Base-by-base conservation (phyloP, 768 basidiomycete genomes). In the Candolleomyces aberdarensis region DNA sequence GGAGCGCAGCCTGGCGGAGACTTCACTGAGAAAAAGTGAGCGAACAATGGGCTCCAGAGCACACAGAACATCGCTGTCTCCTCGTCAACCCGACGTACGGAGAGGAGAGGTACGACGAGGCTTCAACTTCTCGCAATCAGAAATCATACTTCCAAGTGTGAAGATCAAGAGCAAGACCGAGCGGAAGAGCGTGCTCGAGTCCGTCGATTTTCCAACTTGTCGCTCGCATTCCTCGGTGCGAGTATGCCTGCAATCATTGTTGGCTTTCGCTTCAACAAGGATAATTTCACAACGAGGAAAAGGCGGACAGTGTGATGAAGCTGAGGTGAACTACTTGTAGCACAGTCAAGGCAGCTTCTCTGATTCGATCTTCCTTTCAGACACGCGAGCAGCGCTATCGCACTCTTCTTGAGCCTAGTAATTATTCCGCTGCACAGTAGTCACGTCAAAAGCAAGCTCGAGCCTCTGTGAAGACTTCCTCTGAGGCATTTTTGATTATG, bases 211-310 rank as follows among this genome's bases (percentile, higher is more conserved):
- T 57, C 69, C 4, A 68, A 69, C 39, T 39, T 67, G 8, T 63
- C 57, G 5, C 47, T 76, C 8, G 63, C 65, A 8, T 76, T 76
- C 57, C 61, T 80, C 3, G 70, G 67, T 22, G 69, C 72, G 5
- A 68, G 62, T 8, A 61, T 78, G 13, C 66, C 72, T 7, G 74
- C 72, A 6, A 69, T 73, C 41, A 60, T 78, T 14, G 72, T 70
- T 15, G 70, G 71, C 36, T 50, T 59, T 14, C 57, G 63, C 5
- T 74, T 71, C 62, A 39, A 61, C 36, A 54, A 62, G 19, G 59
- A 56, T n/a, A 20, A 60, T 29, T 58, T 70, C 41, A 49, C 29
- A 53, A 72, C 50, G 51, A 66, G 39, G n/a, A 54, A 29, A 39
- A 62, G 46, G 68, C 69, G 31, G 50, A 70, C 53, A 66, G 49